phyloP scores from a whole-genome alignment of 2,329 filamentous ascomycete genomes.

The Ilyonectria robusta region DNA sequence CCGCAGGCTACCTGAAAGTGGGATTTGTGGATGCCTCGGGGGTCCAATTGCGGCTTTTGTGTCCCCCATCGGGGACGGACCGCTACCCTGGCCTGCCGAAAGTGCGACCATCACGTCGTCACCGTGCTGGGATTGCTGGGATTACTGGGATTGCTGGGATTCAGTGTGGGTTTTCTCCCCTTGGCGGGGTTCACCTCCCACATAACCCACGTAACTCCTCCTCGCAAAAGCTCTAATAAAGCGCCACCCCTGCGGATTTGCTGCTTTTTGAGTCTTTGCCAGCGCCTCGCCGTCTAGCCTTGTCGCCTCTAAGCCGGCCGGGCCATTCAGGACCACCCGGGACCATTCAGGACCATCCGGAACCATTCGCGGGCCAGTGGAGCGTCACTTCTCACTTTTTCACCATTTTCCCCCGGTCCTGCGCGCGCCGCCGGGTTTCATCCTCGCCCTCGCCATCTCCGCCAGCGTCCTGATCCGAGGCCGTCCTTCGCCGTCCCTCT shows the following conservation, averaged over 20 bases:
- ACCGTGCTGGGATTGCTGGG: background rate
- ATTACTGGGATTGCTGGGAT: background rate
- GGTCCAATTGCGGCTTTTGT: conserved; percentile 13
- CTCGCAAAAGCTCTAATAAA: background rate
- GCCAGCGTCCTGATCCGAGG: conserved; percentile 5
- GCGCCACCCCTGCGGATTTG: conserved; percentile 28
- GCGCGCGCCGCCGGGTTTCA: conserved; percentile 26
- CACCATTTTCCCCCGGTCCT: conserved; percentile 28
- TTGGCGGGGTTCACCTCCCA: conserved; percentile 17
- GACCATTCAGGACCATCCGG: conserved; percentile 25
- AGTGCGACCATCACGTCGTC: background rate
- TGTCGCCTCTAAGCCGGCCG: conserved; percentile 34
- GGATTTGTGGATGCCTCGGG: background rate
- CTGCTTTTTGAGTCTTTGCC: conserved; percentile 33
- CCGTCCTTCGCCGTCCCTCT: background rate
- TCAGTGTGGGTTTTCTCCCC: conserved; percentile 1
- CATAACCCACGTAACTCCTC: conserved; percentile 10
- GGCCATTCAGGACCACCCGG: conserved; percentile 26
- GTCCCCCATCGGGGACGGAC: background rate
- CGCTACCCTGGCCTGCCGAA: conserved; percentile 11
- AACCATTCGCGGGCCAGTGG: conserved; percentile 35
- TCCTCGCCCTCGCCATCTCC: conserved; percentile 10
- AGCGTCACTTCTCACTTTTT: conserved; percentile 50
- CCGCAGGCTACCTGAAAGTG: background rate
- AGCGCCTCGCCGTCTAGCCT: conserved; percentile 36